Conservation (phyloP, 257 asterid genomes). For the Nyctanthes arbortristis region DNA sequence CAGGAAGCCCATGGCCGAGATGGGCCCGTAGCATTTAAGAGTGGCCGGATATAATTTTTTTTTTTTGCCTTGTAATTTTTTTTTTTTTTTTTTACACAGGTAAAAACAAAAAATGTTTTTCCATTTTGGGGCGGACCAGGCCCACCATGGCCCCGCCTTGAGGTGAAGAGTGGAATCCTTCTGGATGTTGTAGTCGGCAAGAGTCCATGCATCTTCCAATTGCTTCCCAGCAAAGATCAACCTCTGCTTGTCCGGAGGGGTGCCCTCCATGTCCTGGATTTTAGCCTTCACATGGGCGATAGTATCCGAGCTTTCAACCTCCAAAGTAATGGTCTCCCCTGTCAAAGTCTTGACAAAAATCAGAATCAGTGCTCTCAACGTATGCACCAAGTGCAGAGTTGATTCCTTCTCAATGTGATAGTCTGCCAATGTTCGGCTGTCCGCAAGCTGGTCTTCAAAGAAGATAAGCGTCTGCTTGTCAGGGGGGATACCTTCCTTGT, state of each 20-base stretch:
- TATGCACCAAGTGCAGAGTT: background rate
- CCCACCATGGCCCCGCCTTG: too few species aligned
- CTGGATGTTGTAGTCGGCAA: slow-evolving; percentile 11
- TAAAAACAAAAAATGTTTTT: too few species aligned
- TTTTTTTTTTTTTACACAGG: too few species aligned
- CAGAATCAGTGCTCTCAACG: background rate
- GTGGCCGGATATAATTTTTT: too few species aligned
- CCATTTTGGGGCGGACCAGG: too few species aligned
- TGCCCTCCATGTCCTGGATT: too few species aligned
- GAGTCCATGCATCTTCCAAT: slow-evolving; percentile 3
- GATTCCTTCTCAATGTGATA: slow-evolving; percentile 2
- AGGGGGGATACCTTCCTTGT: slow-evolving; percentile 1
- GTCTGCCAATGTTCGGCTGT: too few species aligned
- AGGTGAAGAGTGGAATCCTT: slow-evolving; percentile 10
- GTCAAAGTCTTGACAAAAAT: slow-evolving; percentile 2
- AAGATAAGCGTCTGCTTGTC: background rate
- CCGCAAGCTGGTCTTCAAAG: background rate
- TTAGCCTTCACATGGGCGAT: background rate
- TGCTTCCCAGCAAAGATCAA: slow-evolving; percentile 15
- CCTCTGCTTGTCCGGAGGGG: background rate
- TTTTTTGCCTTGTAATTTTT: too few species aligned
- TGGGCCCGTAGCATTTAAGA: too few species aligned
- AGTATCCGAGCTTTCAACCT: background rate
- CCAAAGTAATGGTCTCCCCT: background rate
- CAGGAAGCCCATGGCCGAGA: too few species aligned